Conservation (phyloP, 495 filamentous ascomycete species). For the Hyphodiscus hymeniophilus region DNA sequence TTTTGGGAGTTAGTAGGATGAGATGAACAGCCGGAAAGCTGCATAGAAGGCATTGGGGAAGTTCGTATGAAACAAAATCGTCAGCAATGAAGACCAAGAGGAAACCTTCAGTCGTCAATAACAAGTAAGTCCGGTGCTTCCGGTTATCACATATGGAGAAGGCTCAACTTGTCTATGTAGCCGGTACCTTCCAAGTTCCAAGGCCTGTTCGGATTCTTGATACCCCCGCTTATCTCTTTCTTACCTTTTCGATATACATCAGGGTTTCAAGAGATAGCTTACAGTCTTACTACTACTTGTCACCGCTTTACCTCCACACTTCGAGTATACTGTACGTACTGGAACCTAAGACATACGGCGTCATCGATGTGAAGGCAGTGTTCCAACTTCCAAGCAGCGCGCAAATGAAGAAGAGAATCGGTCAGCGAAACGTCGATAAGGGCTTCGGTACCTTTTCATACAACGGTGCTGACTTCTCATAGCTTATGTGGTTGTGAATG, state of each 20-base stretch:
- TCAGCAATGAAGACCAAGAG: no score
- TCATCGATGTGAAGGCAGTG: conserved; percentile 2
- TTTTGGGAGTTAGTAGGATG: no score
- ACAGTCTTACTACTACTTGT: background rate
- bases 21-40: no score
- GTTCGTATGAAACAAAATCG: no score
- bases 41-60: no score
- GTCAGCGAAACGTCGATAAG: no score
- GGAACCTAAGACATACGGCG: conserved; percentile 10
- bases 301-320: background rate
- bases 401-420: background rate
- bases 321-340: no score
- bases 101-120: no score
- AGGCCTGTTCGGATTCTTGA: background rate
- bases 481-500: no score
- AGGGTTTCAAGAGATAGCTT: background rate
- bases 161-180: background rate
- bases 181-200: background rate
- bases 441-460: no score
- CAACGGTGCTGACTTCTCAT: no score
- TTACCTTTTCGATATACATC: background rate
- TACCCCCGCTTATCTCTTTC: background rate
- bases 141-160: background rate
- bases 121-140: background rate
- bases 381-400: background rate